A percentile compares a stretch with the other conserved stretches of the same genome.
Conservation (phyloP, 768 basidiomycete genomes). For the Podaxis rugospora region DNA sequence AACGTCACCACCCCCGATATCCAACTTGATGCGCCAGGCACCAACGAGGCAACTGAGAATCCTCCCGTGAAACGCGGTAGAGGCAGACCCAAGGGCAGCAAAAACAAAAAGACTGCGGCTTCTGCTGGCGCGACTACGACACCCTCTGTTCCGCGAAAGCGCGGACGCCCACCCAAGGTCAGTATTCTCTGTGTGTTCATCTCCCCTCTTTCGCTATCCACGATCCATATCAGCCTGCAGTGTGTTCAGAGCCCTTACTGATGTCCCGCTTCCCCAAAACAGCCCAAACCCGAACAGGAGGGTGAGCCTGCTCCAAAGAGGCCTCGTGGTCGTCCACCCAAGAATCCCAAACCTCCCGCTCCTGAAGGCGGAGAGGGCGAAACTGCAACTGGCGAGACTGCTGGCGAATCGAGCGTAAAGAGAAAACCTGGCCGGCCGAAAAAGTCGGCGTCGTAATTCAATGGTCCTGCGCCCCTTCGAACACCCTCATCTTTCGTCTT, state of each 20-base stretch:
- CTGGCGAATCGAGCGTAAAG: conserved; percentile 48
- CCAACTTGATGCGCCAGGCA: conserved; percentile 29
- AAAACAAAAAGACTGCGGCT: conserved; percentile 49
- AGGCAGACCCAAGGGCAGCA: conserved; percentile 88
- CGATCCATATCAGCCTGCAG: conserved; percentile 9
- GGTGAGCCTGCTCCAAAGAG: conserved; percentile 57
- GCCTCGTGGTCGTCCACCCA: conserved; percentile 73
- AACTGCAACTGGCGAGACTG: conserved; percentile 25
- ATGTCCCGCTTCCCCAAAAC: conserved; percentile 17
- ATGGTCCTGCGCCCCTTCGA: conserved; percentile 12
- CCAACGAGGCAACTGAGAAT: conserved; percentile 24
- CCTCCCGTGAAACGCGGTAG: conserved; percentile 69
- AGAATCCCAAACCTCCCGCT: conserved; percentile 49
- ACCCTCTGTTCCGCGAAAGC: conserved; percentile 42
- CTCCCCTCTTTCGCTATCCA: conserved; percentile 12
- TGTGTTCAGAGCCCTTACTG: conserved; percentile 16
- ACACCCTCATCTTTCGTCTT: conserved; percentile 19
- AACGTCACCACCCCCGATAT: conserved; percentile 17
- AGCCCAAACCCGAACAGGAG: conserved; percentile 41
- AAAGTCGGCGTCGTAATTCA: conserved; percentile 34
- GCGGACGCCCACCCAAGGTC: conserved; percentile 69
- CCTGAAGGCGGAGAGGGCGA: conserved; percentile 30
- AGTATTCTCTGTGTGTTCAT: conserved; percentile 18
- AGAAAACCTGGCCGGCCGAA: conserved; percentile 76
- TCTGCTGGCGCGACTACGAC: conserved; percentile 29